Percentiles rank a stretch among this genome's conserved stretches.
phyloP scores from a whole-genome alignment of 2,329 filamentous ascomycete genomes.

The Beauveria pseudobassiana region DNA sequence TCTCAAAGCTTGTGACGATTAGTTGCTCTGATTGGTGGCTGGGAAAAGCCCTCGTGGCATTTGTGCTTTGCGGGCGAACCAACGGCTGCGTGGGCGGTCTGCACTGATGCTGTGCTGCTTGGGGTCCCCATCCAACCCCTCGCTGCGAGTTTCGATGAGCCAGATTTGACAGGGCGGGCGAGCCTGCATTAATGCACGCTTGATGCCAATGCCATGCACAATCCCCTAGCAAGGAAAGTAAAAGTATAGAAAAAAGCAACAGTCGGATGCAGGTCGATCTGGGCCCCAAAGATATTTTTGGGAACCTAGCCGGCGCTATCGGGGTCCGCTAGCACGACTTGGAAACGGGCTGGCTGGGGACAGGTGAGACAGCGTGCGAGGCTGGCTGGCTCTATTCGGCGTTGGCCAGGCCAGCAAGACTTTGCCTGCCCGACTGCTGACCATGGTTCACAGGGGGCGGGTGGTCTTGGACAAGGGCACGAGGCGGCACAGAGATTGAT shows the following conservation, averaged over 20 bases:
- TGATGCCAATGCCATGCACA: slow-evolving; percentile 3
- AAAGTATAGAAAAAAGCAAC: neutral
- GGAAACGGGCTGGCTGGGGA: neutral
- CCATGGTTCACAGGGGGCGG: too few relatives aligned
- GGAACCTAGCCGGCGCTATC: slow-evolving; percentile 6
- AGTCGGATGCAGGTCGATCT: slow-evolving; percentile 9
- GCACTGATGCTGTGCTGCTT: neutral
- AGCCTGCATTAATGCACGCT: slow-evolving; percentile 6
- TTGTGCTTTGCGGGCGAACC: neutral
- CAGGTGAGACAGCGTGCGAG: neutral
- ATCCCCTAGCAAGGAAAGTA: neutral
- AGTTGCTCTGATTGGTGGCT: neutral
- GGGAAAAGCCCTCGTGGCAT: neutral
- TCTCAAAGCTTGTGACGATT: neutral
- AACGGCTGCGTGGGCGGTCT: neutral
- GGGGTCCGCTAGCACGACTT: neutral
- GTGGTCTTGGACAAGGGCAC: too few relatives aligned
- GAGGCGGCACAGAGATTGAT: too few relatives aligned
- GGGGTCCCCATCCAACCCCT: neutral
- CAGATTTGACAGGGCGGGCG: slow-evolving; percentile 3
- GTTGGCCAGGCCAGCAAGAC: too few relatives aligned
- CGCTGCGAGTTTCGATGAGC: neutral
- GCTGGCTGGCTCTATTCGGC: neutral
- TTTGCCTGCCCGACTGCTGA: too few relatives aligned
- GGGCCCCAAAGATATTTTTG: neutral